These are phyloP conservation scores for Ilyonectria sp. DNA, from an alignment of 2,329 filamentous ascomycete genomes.

Conservation along the genomic window DNA sequence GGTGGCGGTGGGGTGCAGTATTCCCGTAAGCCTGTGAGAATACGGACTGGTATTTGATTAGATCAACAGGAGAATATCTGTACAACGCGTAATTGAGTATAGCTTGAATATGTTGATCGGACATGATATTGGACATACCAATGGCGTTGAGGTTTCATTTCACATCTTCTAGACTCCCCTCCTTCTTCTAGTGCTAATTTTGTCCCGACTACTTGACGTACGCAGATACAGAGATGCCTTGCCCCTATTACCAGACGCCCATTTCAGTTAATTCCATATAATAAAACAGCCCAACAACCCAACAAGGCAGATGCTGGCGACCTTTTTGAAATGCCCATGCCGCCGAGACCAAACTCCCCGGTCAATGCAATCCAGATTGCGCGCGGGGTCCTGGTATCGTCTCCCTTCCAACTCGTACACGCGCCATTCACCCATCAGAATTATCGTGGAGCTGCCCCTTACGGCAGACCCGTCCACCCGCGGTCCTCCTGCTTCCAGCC, in stretches of 20 bases:
- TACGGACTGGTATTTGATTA: slow-evolving; percentile 1
- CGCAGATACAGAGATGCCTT: slow-evolving; percentile 24
- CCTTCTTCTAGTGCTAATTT: slow-evolving; percentile 20
- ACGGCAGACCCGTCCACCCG: slow-evolving; percentile 44
- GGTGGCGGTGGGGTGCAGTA: slow-evolving; percentile 29
- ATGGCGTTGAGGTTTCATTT: slow-evolving; percentile 21
- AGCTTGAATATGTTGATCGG: background rate
- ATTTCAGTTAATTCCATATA: slow-evolving; percentile 22
- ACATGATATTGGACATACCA: background rate
- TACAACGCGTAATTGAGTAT: no score
- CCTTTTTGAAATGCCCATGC: slow-evolving; percentile 22
- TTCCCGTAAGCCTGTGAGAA: background rate
- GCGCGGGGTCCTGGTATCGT: slow-evolving; percentile 19
- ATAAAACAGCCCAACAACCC: slow-evolving; percentile 25
- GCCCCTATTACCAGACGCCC: slow-evolving; percentile 28
- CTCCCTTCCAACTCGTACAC: slow-evolving; percentile 29
- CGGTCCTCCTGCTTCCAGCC: slow-evolving; percentile 50
- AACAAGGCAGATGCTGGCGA: slow-evolving; percentile 21
- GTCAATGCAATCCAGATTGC: slow-evolving; percentile 24
- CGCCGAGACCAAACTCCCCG: slow-evolving; percentile 7
- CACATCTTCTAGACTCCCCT: slow-evolving; percentile 8
- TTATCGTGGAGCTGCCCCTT: slow-evolving; percentile 1
- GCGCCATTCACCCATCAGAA: slow-evolving; percentile 4
- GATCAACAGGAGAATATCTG: background rate
- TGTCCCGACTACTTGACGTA: slow-evolving; percentile 23